Evolutionary conservation across 2,329 filamentous ascomycete species (phyloP), one percentile per base, ranked within the genome.

Genomic region (Juglanconis juglandina): DNA sequence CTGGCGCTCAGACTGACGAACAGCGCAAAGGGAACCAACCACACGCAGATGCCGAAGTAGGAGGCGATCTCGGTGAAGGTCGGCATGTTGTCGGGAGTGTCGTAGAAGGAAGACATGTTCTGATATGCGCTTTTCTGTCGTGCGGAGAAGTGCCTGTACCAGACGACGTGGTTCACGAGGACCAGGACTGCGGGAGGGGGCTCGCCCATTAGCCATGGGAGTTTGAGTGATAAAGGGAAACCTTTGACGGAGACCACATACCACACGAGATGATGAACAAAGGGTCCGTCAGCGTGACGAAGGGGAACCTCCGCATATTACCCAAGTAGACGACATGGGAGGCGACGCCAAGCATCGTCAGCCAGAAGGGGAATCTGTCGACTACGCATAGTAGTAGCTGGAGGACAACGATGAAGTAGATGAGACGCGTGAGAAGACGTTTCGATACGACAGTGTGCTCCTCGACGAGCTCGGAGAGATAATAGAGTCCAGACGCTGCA

Each of bases 381-480:
- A 98, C 74, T 14, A 95, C 64, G 70, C 87, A 87, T 9, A 98
- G 86, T 3, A 94, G 76, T 9, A 87, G 63, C 73, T 97, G 94
- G 6, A 92, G 72, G 35, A 69, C 83, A 63, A 97, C 88, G 65
- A 96, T 86, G 64, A 77, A 79, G 77, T 96, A 96, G 69, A 98
- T 97, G 59, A 98, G 81, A 47, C 86, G 87, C 39, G 85, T 89
- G 56, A 99, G 81, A n/a, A 97, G 79, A 60, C 89, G 91, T 73
- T 96, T 96, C 11, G 93, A 90, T 64, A 96, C 77, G 10, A 98
- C 94, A 4, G 94, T 97, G 72, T 99, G 94, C 75, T 99, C 95
- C 77, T 99, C 95, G 63, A 99, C 95, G 13, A 98, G 87, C 75
- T 99, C 95, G 32, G 94, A 97, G 57, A 99, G 88, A 75, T 99